Conservation (phyloP, 768 basidiomycete genomes). For the Asterophora parasitica region DNA sequence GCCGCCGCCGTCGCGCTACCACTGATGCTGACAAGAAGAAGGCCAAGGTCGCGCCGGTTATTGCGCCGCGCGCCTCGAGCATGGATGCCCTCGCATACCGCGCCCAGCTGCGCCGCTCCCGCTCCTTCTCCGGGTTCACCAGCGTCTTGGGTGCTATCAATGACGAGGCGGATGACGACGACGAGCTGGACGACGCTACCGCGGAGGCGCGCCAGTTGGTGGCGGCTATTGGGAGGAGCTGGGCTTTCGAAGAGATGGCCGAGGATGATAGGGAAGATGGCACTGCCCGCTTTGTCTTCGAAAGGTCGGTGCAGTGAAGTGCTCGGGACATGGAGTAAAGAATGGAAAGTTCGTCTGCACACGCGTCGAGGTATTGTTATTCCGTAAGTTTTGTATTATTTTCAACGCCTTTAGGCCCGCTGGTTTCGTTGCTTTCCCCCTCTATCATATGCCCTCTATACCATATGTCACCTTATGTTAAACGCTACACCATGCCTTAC, state of each 20-base stretch:
- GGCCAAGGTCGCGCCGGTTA: background rate
- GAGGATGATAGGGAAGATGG: background rate
- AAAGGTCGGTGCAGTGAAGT: conserved; percentile 6
- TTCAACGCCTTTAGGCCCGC: background rate
- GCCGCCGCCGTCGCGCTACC: conserved; percentile 4
- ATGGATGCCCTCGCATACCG: background rate
- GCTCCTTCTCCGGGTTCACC: conserved; percentile 16
- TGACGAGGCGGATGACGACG: conserved; percentile 9
- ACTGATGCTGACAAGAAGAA: background rate
- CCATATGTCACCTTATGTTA: background rate
- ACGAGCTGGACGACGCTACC: conserved; percentile 13
- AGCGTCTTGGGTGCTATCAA: conserved; percentile 9
- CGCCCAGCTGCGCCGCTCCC: conserved; percentile 11
- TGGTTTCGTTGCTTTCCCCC: background rate
- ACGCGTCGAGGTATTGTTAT: conserved; percentile 1
- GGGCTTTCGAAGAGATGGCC: conserved; percentile 9
- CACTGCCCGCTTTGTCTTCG: conserved; percentile 1
- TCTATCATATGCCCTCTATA: background rate
- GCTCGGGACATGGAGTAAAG: conserved; percentile 3
- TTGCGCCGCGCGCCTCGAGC: background rate
- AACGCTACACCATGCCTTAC: background rate
- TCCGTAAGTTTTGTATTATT: background rate
- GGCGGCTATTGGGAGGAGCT: conserved; percentile 4
- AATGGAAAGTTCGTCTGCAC: background rate
- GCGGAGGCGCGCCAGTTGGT: conserved; percentile 14